phyloP scores from a whole-genome alignment of 139 green algal species.

The Picochlorum sp. region DNA sequence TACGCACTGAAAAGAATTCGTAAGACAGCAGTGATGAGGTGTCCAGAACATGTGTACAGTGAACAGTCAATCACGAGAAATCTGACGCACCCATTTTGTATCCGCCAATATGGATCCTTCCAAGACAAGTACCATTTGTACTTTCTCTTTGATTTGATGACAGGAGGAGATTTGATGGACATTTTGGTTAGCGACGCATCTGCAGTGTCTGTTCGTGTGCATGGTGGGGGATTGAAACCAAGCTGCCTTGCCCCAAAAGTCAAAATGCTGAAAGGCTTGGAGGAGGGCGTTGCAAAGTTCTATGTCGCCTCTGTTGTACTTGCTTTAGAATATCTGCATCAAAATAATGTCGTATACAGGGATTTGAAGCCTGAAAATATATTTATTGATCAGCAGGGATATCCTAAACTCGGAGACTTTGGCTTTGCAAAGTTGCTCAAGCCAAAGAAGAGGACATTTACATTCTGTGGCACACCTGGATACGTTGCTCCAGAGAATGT shows the following conservation, averaged over 20 bases:
- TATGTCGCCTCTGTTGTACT: constrained; percentile 85
- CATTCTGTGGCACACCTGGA: constrained; percentile 93
- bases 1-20: constrained; percentile 93
- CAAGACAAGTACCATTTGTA: constrained; percentile 92
- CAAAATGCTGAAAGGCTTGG: constrained; percentile 61
- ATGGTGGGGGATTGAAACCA: constrained; percentile 29
- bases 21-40: constrained; percentile 82
- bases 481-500: constrained; percentile 97
- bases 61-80: constrained; percentile 92
- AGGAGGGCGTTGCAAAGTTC: constrained; percentile 75
- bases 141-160: constrained; percentile 93
- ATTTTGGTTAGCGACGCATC: constrained; percentile 80
- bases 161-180: constrained; percentile 93
- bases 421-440: constrained; percentile 93
- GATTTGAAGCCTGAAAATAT: constrained; percentile 98
- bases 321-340: constrained; percentile 92
- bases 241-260: constrained; percentile 37
- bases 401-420: constrained; percentile 94
- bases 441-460: constrained; percentile 78
- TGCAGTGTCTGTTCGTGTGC: constrained; percentile 57
- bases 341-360: constrained; percentile 84
- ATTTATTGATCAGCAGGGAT: constrained; percentile 82
- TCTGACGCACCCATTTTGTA: constrained; percentile 88
- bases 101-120: constrained; percentile 90
- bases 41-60: constrained; percentile 90